phyloP scores from a whole-genome alignment of 2,329 filamentous ascomycete genomes.

The Trichoderma sp. region DNA sequence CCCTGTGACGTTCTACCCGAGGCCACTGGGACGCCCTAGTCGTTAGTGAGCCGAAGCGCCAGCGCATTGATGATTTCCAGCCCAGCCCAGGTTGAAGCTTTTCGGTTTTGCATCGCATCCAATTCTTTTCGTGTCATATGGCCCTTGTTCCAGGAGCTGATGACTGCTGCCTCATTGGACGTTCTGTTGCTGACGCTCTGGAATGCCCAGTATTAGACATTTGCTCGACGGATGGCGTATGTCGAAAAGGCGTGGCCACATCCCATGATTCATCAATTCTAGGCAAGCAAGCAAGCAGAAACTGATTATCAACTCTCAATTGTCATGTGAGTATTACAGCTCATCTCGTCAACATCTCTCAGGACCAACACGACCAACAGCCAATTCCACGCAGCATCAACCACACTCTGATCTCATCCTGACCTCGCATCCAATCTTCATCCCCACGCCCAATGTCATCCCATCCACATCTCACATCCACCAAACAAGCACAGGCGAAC shows the following conservation, averaged over 20 bases:
- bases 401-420: too few relatives aligned
- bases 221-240: neutral
- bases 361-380: too few relatives aligned
- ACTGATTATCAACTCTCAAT: neutral
- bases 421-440: slow-evolving; percentile 6
- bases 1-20: slow-evolving; percentile 23
- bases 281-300: neutral
- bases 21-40: neutral
- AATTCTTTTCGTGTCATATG: neutral
- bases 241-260: neutral
- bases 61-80: neutral
- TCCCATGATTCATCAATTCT: neutral
- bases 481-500: neutral
- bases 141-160: too few relatives aligned
- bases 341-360: too few relatives aligned
- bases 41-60: neutral
- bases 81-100: too few relatives aligned
- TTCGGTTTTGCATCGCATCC: neutral
- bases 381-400: too few relatives aligned
- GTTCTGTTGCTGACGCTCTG: neutral
- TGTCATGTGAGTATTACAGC: too few relatives aligned
- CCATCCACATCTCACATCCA: neutral
- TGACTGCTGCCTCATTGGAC: too few relatives aligned
- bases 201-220: neutral
- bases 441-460: neutral